Percentiles rank a stretch among this genome's conserved stretches.
phyloP scores from a whole-genome alignment of 2,329 filamentous ascomycete species.

The Fusarium nurragi region DNA sequence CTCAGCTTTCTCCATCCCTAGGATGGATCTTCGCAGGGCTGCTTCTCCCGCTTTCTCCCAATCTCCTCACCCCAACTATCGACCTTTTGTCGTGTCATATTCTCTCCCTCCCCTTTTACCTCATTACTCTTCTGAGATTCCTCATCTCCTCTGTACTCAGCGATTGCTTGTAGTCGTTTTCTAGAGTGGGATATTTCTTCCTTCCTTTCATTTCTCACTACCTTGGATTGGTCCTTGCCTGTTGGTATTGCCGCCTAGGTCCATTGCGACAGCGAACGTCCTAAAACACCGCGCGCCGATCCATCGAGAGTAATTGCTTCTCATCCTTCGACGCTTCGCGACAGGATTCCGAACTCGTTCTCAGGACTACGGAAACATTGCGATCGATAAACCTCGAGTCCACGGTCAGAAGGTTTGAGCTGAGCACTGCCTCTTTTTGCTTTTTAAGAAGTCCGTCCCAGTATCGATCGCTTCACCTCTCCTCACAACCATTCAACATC shows the following conservation, averaged over 20 bases:
- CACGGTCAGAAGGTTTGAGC: slow-evolving; percentile 51
- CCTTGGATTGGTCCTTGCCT: slow-evolving; percentile 31
- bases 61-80: slow-evolving; percentile 36
- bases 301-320: slow-evolving; percentile 25
- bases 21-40: slow-evolving; percentile 30
- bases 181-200: slow-evolving; percentile 23
- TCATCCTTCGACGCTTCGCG: slow-evolving; percentile 32
- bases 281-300: slow-evolving; percentile 35
- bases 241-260: slow-evolving; percentile 21
- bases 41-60: slow-evolving; percentile 42
- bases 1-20: slow-evolving; percentile 11
- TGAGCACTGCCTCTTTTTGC: slow-evolving; percentile 52
- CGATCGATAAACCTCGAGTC: slow-evolving; percentile 40
- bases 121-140: slow-evolving; percentile 35
- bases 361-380: slow-evolving; percentile 34
- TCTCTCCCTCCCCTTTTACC: slow-evolving; percentile 28
- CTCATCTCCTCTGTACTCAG: slow-evolving; percentile 35
- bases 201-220: slow-evolving; percentile 6
- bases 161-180: slow-evolving; percentile 30
- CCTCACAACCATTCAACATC: slow-evolving; percentile 46
- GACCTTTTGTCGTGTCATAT: slow-evolving; percentile 42
- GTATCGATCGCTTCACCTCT: slow-evolving; percentile 52
- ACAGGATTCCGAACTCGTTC: slow-evolving; percentile 20
- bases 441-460: slow-evolving; percentile 50
- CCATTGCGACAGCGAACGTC: slow-evolving; percentile 35